Evolutionary conservation across 129 eudicot species (phyloP).

Genomic region (Kitagawia praeruptora): DNA sequence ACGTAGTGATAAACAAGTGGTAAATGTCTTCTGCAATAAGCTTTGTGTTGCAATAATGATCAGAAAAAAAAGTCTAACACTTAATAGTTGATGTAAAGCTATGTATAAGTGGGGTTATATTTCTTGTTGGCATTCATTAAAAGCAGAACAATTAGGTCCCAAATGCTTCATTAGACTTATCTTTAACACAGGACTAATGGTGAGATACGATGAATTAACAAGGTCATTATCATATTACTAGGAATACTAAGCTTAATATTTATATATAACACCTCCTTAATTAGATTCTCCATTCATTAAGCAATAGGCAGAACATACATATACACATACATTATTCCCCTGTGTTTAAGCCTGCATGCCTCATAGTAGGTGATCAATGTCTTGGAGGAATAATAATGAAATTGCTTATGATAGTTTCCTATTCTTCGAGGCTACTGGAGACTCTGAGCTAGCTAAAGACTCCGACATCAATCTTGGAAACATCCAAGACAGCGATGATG

Average conservation of each 20-base stretch:
- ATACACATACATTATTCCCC: not conserved
- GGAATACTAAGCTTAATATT: not conserved
- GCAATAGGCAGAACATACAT: not conserved
- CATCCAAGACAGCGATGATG: slow-evolving; percentile 7
- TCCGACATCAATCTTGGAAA: not conserved
- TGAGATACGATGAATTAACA: not conserved
- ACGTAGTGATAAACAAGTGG: not conserved
- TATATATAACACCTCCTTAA: not conserved
- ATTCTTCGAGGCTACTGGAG: slow-evolving; percentile 7
- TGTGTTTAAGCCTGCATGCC: not conserved
- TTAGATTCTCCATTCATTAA: slow-evolving; percentile 1
- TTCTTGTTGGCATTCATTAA: not conserved
- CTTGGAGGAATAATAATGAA: not conserved
- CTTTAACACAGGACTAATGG: not conserved
- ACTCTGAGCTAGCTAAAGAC: slow-evolving; percentile 9
- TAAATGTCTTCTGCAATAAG: slow-evolving; percentile 4
- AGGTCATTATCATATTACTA: not conserved
- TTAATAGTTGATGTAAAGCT: not conserved
- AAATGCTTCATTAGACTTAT: not conserved
- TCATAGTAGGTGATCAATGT: not conserved
- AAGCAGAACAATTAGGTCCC: not conserved
- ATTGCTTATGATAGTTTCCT: slow-evolving; percentile 3
- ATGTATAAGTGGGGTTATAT: not conserved
- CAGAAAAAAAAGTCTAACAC: not conserved
- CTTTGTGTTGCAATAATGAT: slow-evolving; percentile 4